Percentiles rank a stretch among this genome's conserved stretches.
phyloP scores from a whole-genome alignment of 1,284 basidiomycete species.

The Boletus semigastroideus region DNA sequence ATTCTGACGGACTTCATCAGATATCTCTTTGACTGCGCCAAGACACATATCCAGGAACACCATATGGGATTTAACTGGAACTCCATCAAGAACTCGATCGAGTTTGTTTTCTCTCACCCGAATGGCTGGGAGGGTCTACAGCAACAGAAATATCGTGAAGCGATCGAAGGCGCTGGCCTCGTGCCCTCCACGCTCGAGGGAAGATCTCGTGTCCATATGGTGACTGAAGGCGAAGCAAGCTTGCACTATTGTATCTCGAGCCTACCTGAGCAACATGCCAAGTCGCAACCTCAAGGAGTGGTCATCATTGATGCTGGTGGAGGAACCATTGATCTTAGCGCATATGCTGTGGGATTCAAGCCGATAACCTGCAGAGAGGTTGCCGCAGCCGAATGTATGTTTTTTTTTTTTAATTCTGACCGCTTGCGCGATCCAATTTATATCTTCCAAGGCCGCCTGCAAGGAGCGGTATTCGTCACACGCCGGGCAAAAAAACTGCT shows the following conservation, averaged over 20 bases:
- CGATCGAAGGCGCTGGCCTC: constrained; percentile 20
- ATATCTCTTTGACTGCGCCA: constrained; percentile 44
- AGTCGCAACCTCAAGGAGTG: background rate
- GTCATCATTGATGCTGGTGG: constrained; percentile 19
- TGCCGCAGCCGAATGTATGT: constrained; percentile 26
- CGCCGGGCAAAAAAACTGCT: background rate
- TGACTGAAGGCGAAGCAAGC: background rate
- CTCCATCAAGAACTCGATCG: constrained; percentile 19
- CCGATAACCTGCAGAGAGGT: background rate
- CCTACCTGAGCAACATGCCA: background rate
- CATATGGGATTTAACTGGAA: constrained; percentile 38
- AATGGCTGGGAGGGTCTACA: constrained; percentile 15
- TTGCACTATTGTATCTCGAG: constrained; percentile 36
- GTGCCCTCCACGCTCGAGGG: constrained; percentile 22
- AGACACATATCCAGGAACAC: constrained; percentile 43
- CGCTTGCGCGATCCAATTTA: background rate
- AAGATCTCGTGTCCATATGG: constrained; percentile 26
- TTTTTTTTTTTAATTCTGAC: too few relatives aligned
- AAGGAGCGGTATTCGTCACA: background rate
- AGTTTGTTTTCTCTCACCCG: constrained; percentile 35
- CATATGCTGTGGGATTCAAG: constrained; percentile 33
- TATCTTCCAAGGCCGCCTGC: background rate
- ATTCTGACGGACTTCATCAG: constrained; percentile 50
- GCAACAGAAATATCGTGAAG: background rate
- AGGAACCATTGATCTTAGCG: constrained; percentile 42